phyloP scores from a whole-genome alignment of 306 rosid genomes.

The Acmispon strigosus region DNA sequence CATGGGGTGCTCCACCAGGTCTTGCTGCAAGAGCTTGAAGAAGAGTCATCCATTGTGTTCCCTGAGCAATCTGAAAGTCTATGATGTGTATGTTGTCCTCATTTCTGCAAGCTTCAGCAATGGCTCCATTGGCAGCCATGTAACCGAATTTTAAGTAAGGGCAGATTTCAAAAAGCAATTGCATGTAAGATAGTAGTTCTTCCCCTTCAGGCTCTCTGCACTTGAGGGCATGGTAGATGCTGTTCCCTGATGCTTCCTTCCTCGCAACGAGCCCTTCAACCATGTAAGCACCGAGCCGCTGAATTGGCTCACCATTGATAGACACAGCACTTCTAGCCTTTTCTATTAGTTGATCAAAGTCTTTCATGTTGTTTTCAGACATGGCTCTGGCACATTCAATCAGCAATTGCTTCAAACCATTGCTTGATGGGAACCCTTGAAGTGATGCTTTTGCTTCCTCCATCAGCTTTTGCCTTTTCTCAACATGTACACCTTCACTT shows the following conservation, averaged over 20 bases:
- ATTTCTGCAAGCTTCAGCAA: constrained; percentile 82
- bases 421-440: constrained; percentile 34
- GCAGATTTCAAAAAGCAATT: constrained; percentile 74
- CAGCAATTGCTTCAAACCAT: constrained; percentile 61
- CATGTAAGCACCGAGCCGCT: constrained; percentile 93
- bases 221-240: constrained; percentile 68
- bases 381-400: constrained; percentile 76
- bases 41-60: constrained; percentile 86
- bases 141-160: constrained; percentile 93
- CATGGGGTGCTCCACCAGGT: constrained; percentile 81
- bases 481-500: constrained; percentile 30
- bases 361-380: constrained; percentile 38
- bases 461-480: constrained; percentile 54
- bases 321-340: constrained; percentile 62
- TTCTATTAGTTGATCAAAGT: constrained; percentile 51
- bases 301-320: constrained; percentile 80
- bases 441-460: constrained; percentile 45
- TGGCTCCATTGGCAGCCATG: constrained; percentile 99
- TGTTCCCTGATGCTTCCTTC: constrained; percentile 71
- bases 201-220: constrained; percentile 86
- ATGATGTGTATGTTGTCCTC: constrained; percentile 83
- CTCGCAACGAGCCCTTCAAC: constrained; percentile 94
- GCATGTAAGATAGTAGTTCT: constrained; percentile 88
- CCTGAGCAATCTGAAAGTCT: constrained; percentile 92
- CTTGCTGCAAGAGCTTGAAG: constrained; percentile 97